Conservation (phyloP, 2,329 filamentous ascomycete genomes). For the Fusarium sp. region DNA sequence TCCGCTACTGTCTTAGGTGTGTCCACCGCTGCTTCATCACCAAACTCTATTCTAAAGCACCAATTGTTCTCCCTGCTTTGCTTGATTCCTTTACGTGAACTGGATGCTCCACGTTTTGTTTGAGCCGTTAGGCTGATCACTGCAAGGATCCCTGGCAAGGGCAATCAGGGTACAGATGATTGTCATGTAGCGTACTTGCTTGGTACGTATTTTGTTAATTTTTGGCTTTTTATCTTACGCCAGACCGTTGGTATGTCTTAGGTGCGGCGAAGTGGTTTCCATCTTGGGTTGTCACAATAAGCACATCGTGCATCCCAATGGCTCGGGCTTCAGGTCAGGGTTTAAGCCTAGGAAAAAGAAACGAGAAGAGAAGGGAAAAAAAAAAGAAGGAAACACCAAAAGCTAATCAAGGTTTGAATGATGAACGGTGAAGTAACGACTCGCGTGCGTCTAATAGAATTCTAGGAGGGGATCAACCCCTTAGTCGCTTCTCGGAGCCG, state of each 20-base stretch:
- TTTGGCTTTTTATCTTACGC: neutral
- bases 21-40: slow-evolving; percentile 42
- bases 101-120: slow-evolving; percentile 14
- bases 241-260: neutral
- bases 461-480: neutral
- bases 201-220: neutral
- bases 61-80: slow-evolving; percentile 27
- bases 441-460: slow-evolving; percentile 11
- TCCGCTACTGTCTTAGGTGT: slow-evolving; percentile 18
- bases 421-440: slow-evolving; percentile 10
- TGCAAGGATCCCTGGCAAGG: slow-evolving; percentile 6
- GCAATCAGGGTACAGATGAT: slow-evolving; percentile 2
- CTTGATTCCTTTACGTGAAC: neutral
- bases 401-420: slow-evolving; percentile 8
- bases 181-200: neutral
- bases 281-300: slow-evolving; percentile 3
- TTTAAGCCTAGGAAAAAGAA: neutral
- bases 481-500: slow-evolving; percentile 14
- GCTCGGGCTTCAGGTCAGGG: neutral
- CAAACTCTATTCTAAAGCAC: slow-evolving; percentile 42
- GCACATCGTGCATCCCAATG: neutral
- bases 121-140: slow-evolving; percentile 25
- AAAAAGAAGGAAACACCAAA: neutral
- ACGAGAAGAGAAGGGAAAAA: neutral
- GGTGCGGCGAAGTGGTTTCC: slow-evolving; percentile 2